Percentiles rank a stretch among this genome's conserved stretches.
Evolutionary conservation across 2,329 filamentous ascomycete species (phyloP).

Genomic region (Aspergillus floridensis): DNA sequence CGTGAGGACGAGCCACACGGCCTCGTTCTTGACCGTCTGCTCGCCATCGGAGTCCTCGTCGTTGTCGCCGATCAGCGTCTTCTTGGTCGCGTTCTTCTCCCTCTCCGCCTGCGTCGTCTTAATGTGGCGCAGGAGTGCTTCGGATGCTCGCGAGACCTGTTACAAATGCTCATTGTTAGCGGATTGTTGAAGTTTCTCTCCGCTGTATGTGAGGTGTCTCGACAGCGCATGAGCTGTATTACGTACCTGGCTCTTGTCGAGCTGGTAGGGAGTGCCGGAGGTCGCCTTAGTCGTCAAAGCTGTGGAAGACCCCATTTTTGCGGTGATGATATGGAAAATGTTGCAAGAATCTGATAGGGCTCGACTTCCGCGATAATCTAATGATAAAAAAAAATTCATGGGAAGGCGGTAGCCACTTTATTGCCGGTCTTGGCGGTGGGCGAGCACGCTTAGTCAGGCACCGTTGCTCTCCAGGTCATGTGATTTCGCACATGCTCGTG

Average conservation of each 20-base stretch:
- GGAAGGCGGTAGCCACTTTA: constrained; percentile 39
- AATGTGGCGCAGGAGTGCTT: constrained; percentile 58
- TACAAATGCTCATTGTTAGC: constrained; percentile 7
- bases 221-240: background rate
- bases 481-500: background rate
- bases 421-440: constrained; percentile 28
- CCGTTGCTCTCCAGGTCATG: background rate
- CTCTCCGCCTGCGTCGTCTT: constrained; percentile 50
- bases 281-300: constrained; percentile 42
- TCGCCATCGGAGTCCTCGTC: constrained; percentile 48
- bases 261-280: constrained; percentile 47
- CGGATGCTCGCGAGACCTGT: constrained; percentile 59
- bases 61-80: constrained; percentile 52
- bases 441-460: background rate
- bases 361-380: constrained; percentile 28
- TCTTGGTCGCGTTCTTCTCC: constrained; percentile 50
- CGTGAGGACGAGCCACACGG: constrained; percentile 61
- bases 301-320: constrained; percentile 42
- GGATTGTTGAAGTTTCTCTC: no score
- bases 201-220: no score
- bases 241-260: constrained; percentile 48
- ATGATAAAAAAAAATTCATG: constrained; percentile 35
- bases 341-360: constrained; percentile 19
- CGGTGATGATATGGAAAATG: constrained; percentile 16
- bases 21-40: constrained; percentile 48